phyloP scores from a whole-genome alignment of 108 stramenopile genomes.

The Bacterosira constricta region DNA sequence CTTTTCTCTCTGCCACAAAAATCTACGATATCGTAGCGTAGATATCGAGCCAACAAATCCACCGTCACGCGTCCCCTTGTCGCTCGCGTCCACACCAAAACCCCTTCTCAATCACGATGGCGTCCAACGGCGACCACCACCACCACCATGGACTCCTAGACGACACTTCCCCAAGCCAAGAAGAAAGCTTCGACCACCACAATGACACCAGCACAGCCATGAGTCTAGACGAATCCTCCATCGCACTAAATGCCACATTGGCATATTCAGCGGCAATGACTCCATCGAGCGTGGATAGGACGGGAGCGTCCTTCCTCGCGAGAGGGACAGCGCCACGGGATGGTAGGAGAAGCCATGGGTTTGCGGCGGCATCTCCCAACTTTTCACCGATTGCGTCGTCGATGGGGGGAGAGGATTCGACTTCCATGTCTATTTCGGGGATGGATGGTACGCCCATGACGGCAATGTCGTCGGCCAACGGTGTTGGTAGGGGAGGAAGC shows the following conservation, averaged over 20 bases:
- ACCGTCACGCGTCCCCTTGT: no score
- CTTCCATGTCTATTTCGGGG: constrained; percentile 26
- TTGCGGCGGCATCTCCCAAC: not conserved
- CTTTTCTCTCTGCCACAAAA: no score
- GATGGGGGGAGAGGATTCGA: no score
- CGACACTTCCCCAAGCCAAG: not conserved
- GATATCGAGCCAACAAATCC: no score
- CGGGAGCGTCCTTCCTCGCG: not conserved
- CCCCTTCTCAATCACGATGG: not conserved
- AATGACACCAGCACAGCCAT: constrained; percentile 36
- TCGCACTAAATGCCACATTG: not conserved
- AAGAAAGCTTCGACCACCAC: no score
- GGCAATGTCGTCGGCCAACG: not conserved
- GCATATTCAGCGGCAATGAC: not conserved
- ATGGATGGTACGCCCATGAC: constrained; percentile 6
- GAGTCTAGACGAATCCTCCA: constrained; percentile 45
- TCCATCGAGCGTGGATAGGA: not conserved
- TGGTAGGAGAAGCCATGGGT: not conserved
- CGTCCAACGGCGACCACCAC: constrained; percentile 10
- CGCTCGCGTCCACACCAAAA: not conserved
- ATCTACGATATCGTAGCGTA: no score
- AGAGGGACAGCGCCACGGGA: not conserved
- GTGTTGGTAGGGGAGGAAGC: not conserved
- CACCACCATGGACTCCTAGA: not conserved
- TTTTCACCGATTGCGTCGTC: constrained; percentile 3